Base-by-base conservation (phyloP, 129 eudicot genomes). In the Calendula officinalis region DNA sequence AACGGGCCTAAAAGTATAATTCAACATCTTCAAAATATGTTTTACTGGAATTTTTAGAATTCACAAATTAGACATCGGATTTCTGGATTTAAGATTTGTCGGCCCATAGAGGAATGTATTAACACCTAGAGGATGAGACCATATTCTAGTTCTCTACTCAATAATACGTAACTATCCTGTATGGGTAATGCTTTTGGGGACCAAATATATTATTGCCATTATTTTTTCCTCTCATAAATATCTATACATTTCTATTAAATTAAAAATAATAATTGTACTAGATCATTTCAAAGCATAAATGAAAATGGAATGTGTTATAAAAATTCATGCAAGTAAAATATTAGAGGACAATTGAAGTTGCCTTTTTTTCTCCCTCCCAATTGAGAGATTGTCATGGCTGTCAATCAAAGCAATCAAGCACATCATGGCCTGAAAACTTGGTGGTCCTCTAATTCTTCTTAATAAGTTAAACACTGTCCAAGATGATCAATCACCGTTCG, bases 391-490 rank as follows among this genome's bases (percentile, higher is more conserved):
- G 44, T 73, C 44, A 62, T 51, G 73, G 46, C 46, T 75, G 64
- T 71, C 68, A 62, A 70, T 56, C 77, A 71, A 71, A 71, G 69
- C 73, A 69, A 66, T 68, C 72, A 74, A 66, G 72, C 77, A 71
- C 75, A 75, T 74, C 57, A 76, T 76, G 81, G 81, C 77, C 81
- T 77, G 72, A 77, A 62, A 77, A 70, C 81, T 70, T 70, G 73
- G 81, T 77, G 81, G 81, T 77, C 81, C 77, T 70, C 63, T 64
- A 47, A 60, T 63, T 36, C 72, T 77, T 64, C 70, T 68, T 70
- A 70, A 77, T 74, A 74, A 74, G 78, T 74, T 74, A 74, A 74
- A 66, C 72, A 64, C 56, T 77, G 77, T 77, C 81, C 68, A 60
- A 62, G 62, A 74, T 74, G 78, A 74, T 66, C 78, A 55, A 74